These are phyloP conservation scores for Stemphylium beticola DNA, from an alignment of 2,329 filamentous ascomycete genomes.

Conservation along the genomic window DNA sequence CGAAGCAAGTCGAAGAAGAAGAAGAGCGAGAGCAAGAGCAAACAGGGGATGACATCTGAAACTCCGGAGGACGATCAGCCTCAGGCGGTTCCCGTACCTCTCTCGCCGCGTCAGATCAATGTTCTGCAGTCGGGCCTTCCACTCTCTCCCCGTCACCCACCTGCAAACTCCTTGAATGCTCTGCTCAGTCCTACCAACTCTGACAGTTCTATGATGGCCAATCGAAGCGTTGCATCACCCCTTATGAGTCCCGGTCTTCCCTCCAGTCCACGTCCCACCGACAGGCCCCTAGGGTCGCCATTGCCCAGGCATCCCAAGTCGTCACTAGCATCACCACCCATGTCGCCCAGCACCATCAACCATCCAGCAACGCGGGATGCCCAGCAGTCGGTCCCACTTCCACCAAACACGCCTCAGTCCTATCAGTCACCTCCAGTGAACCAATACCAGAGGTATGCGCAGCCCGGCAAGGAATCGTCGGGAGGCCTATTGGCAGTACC, in stretches of 20 bases:
- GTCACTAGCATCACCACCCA: slow-evolving; percentile 67
- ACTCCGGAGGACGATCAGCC: slow-evolving; percentile 22
- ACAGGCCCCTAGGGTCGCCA: slow-evolving; percentile 66
- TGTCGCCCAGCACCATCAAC: slow-evolving; percentile 68
- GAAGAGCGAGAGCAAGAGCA: slow-evolving; percentile 61
- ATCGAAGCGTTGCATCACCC: slow-evolving; percentile 52
- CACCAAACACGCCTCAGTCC: slow-evolving; percentile 70
- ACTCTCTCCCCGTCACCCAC: slow-evolving; percentile 48
- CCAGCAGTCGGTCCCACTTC: slow-evolving; percentile 74
- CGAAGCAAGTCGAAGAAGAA: slow-evolving; percentile 78
- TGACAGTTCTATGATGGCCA: slow-evolving; percentile 48
- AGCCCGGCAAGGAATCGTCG: slow-evolving; percentile 29
- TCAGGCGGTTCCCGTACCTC: slow-evolving; percentile 25
- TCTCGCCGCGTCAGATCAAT: slow-evolving; percentile 42
- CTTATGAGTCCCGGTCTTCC: slow-evolving; percentile 69
- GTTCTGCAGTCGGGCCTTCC: slow-evolving; percentile 42
- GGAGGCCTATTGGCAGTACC: slow-evolving; percentile 39
- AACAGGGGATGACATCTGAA: slow-evolving; percentile 36
- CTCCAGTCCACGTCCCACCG: slow-evolving; percentile 65
- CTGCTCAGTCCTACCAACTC: slow-evolving; percentile 59
- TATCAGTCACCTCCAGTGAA: slow-evolving; percentile 60
- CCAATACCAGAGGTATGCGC: slow-evolving; percentile 46
- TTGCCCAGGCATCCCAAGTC: slow-evolving; percentile 63
- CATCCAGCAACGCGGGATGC: slow-evolving; percentile 73
- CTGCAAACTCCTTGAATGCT: slow-evolving; percentile 47